Base-by-base conservation (phyloP, 192 early-diverging fungal species). In the Mortierella claussenii region DNA sequence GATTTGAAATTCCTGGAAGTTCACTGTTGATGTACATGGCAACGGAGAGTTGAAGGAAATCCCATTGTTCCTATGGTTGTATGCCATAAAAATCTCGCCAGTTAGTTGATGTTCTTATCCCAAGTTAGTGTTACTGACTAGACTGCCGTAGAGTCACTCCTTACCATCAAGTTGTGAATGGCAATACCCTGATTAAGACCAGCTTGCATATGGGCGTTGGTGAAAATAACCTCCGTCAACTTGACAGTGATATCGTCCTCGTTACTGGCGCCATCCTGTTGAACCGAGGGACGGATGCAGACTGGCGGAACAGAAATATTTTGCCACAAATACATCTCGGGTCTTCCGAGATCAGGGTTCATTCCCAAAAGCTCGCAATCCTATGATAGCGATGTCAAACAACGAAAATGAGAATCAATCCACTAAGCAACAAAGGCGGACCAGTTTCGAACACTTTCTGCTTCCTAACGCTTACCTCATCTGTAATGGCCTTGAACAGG, bases 1-100 rank as follows among this genome's bases (percentile, higher is more conserved):
- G 43, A 44, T 81, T 80, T 0, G 95, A 92, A 15, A 98, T 86
- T 40, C 97, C 97, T 15, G 98, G 95, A 37, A 98, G 85, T 59
- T 98, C 96, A 68, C 90, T 92, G 80, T 96, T 98, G 62, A 99
- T 95, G 70, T 97, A 99, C 94, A 98, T 96, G 32, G 95, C 96
- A 36, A 92, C 91, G 27, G 93, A 90, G 7, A 98, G 81, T 54
- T 96, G 95, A 63, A 99, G 79, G 57, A 93, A 97, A 64, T 99
- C 97, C 97, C 96, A 97, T 83, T 94, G 92, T 85, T 98, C 96
- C 92, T 86, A 65, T n/a, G 48, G n/a, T n/a, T n/a, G n/a, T n/a
- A n/a, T n/a, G n/a, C n/a, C n/a, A n/a, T n/a, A n/a, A n/a, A n/a
- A n/a, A n/a, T n/a, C n/a, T n/a, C n/a, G n/a, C n/a, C n/a, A n/a